phyloP scores from a whole-genome alignment of 257 asterid species.

The Salvia hispanica region DNA sequence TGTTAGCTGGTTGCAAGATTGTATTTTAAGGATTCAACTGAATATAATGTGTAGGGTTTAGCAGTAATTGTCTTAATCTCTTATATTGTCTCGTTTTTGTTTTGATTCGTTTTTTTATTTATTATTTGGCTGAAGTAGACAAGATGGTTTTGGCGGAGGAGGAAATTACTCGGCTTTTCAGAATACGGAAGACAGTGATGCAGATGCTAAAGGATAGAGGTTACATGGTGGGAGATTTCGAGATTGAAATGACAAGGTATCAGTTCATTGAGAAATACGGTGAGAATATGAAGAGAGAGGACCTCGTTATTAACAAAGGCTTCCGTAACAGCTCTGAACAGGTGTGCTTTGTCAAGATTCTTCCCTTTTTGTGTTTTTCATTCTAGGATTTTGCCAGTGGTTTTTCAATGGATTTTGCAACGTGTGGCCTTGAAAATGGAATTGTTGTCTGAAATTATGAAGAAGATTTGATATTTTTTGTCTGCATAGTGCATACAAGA shows the following conservation, averaged over 20 bases:
- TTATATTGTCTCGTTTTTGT: neutral
- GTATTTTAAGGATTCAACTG: too few relatives aligned
- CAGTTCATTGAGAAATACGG: constrained; percentile 58
- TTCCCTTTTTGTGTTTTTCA: neutral
- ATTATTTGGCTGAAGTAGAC: constrained; percentile 9
- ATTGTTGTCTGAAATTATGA: neutral
- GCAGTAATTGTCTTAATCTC: constrained; percentile 14
- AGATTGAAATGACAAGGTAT: constrained; percentile 48
- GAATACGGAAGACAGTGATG: constrained; percentile 53
- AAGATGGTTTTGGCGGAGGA: constrained; percentile 54
- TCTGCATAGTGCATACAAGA: too few relatives aligned
- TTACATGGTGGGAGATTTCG: constrained; percentile 45
- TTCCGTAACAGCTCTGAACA: constrained; percentile 56
- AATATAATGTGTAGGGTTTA: too few relatives aligned
- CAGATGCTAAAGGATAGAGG: constrained; percentile 55
- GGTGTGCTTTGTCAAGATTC: constrained; percentile 39
- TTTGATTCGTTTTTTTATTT: neutral
- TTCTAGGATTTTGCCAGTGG: neutral
- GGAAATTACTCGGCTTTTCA: constrained; percentile 43
- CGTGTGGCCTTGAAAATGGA: neutral
- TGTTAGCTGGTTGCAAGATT: too few relatives aligned
- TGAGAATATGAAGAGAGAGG: constrained; percentile 78
- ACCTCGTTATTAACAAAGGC: constrained; percentile 54
- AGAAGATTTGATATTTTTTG: neutral
- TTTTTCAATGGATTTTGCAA: neutral